These are phyloP conservation scores for Cucurbitaria berberidis DNA, from an alignment of 2,329 filamentous ascomycete species.

Conservation along the genomic window DNA sequence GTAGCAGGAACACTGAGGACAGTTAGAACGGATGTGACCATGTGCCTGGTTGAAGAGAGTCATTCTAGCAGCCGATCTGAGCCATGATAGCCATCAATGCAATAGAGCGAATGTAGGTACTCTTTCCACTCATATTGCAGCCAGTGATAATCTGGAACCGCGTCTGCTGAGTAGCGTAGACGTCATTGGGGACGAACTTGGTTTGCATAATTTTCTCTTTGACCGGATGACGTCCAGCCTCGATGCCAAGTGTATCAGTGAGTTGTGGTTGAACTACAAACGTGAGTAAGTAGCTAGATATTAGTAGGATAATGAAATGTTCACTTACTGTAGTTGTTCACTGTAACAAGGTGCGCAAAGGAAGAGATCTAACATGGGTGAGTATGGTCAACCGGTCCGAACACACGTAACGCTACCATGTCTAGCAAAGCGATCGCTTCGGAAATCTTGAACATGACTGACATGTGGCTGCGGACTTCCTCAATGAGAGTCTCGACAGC, in stretches of 20 bases:
- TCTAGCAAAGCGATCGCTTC: slow-evolving; percentile 88
- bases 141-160: slow-evolving; percentile 94
- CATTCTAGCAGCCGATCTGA: slow-evolving; percentile 80
- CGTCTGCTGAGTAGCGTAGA: slow-evolving; percentile 79
- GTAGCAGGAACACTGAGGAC: slow-evolving; percentile 70
- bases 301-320: not conserved
- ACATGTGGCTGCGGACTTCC: slow-evolving; percentile 73
- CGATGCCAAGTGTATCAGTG: slow-evolving; percentile 72
- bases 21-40: slow-evolving; percentile 9
- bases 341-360: slow-evolving; percentile 68
- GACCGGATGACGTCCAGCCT: slow-evolving; percentile 78
- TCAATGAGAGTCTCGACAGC: slow-evolving; percentile 74
- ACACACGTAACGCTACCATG: slow-evolving; percentile 62
- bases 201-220: slow-evolving; percentile 72
- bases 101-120: slow-evolving; percentile 87
- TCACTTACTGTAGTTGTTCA: slow-evolving; percentile 61
- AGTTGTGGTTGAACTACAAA: slow-evolving; percentile 68
- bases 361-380: slow-evolving; percentile 30
- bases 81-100: slow-evolving; percentile 91
- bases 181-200: slow-evolving; percentile 85
- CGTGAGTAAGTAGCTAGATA: slow-evolving; percentile 6
- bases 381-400: slow-evolving; percentile 5
- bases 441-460: slow-evolving; percentile 79
- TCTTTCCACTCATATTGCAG: slow-evolving; percentile 97
- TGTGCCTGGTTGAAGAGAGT: not conserved